These are phyloP conservation scores for Aureococcus anophagefferens DNA, from an alignment of 108 stramenopile genomes.

Conservation along the genomic window DNA sequence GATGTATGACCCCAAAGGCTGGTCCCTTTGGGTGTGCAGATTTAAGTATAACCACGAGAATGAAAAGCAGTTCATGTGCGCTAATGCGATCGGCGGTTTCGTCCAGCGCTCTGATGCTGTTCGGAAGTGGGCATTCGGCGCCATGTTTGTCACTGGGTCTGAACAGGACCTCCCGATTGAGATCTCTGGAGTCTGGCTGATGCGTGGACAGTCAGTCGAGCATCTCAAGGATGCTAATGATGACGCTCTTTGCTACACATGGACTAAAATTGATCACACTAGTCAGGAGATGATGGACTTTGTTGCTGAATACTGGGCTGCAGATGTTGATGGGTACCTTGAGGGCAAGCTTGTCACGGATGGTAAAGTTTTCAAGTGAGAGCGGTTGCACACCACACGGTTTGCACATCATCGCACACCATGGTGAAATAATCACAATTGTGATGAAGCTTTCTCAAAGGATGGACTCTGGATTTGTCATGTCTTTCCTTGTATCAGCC, in stretches of 20 bases:
- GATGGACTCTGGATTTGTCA: too few relatives aligned
- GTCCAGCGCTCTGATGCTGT: conserved; percentile 63
- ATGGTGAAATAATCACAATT: too few relatives aligned
- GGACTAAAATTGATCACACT: conserved; percentile 54
- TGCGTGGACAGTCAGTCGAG: conserved; percentile 55
- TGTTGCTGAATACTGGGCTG: conserved; percentile 52
- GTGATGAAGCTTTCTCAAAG: too few relatives aligned
- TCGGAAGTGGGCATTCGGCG: conserved; percentile 65
- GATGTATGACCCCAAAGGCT: conserved; percentile 54
- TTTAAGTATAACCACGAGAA: conserved; percentile 73
- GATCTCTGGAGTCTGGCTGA: conserved; percentile 51
- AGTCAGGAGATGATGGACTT: conserved; percentile 43
- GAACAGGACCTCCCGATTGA: conserved; percentile 36
- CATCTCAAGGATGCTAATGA: conserved; percentile 51
- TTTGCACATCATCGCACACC: too few relatives aligned
- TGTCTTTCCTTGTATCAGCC: too few relatives aligned
- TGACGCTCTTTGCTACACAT: conserved; percentile 63
- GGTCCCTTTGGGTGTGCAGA: conserved; percentile 50
- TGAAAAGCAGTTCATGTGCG: conserved; percentile 55
- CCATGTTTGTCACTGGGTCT: conserved; percentile 59
- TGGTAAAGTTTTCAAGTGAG: conserved; percentile 56
- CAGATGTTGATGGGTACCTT: conserved; percentile 26
- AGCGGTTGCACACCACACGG: too few relatives aligned
- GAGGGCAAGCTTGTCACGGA: conserved; percentile 48
- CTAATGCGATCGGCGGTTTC: conserved; percentile 64